Conservation (phyloP, 257 asterid genomes). For the Linaria vulgaris region DNA sequence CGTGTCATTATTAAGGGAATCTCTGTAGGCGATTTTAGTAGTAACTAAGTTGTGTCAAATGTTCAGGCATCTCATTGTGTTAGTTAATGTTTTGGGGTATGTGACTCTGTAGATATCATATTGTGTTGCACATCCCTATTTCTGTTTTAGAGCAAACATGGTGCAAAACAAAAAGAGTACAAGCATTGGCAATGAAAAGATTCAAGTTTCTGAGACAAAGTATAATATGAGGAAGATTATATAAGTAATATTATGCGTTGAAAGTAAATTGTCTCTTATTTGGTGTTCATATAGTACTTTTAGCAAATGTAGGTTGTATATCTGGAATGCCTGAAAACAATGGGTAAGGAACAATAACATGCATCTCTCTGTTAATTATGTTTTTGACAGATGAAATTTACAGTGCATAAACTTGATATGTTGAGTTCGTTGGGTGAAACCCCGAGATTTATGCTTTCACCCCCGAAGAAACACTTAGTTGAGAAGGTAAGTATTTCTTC, state of each 20-base stretch:
- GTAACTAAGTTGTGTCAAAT: background rate
- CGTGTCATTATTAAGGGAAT: no score
- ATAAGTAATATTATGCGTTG: no score
- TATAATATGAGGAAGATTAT: background rate
- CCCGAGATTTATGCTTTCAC: conserved; percentile 38
- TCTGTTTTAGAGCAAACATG: background rate
- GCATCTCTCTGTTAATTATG: conserved; percentile 12
- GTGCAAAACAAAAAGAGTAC: conserved; percentile 10
- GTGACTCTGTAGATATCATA: conserved; percentile 8
- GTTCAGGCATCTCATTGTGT: background rate
- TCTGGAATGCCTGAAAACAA: no score
- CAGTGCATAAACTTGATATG: conserved; percentile 40
- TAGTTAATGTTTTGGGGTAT: background rate
- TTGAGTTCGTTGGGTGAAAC: conserved; percentile 47
- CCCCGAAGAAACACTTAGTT: conserved; percentile 64
- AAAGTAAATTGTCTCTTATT: background rate
- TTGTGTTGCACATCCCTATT: conserved; percentile 10
- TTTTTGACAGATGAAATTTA: conserved; percentile 21
- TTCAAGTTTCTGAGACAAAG: no score
- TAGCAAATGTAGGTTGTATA: no score
- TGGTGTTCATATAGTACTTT: no score
- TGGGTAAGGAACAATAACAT: background rate
- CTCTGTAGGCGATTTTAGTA: background rate
- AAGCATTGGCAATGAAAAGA: no score
- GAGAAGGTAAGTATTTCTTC: conserved; percentile 58